Conservation (phyloP, 1,284 basidiomycete genomes). For the Volvariella volvacea region DNA sequence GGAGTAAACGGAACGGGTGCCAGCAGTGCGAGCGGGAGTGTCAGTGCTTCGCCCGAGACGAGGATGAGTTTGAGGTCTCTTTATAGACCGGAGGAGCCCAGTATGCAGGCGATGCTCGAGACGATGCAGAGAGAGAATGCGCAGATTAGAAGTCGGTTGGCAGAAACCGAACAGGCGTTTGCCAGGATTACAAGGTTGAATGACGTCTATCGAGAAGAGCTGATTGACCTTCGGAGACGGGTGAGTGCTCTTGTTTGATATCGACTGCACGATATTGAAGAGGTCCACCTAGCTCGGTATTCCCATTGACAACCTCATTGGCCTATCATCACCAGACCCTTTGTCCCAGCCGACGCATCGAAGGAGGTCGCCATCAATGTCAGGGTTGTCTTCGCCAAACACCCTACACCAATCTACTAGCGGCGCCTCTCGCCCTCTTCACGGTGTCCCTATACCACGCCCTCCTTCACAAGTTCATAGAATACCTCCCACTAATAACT, state of each 20-base stretch:
- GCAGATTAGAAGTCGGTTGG: slow-evolving; percentile 52
- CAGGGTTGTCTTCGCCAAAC: slow-evolving; percentile 34
- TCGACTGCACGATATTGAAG: slow-evolving; percentile 2
- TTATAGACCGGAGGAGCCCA: slow-evolving; percentile 35
- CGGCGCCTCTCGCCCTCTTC: slow-evolving; percentile 36
- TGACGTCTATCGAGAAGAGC: slow-evolving; percentile 74
- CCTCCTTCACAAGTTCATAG: slow-evolving; percentile 56
- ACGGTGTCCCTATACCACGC: slow-evolving; percentile 65
- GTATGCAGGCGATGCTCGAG: slow-evolving; percentile 58
- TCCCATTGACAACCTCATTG: slow-evolving; percentile 69
- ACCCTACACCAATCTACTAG: too few relatives aligned
- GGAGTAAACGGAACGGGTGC: slow-evolving; percentile 3
- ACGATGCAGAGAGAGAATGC: slow-evolving; percentile 74
- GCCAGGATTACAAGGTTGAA: slow-evolving; percentile 66
- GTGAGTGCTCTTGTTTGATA: slow-evolving; percentile 36
- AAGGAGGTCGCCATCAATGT: slow-evolving; percentile 36
- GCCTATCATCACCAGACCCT: slow-evolving; percentile 54
- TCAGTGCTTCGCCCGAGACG: slow-evolving; percentile 27
- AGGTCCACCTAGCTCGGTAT: slow-evolving; percentile 51
- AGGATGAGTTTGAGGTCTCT: slow-evolving; percentile 21
- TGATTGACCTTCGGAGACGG: slow-evolving; percentile 66
- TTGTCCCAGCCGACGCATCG: slow-evolving; percentile 64
- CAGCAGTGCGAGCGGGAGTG: slow-evolving; percentile 12
- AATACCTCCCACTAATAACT: slow-evolving; percentile 25
- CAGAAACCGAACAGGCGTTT: slow-evolving; percentile 69